These are phyloP conservation scores for Sphagnum tenellum DNA, from an alignment of 225 moss, liverwort and hornwort species.

Conservation along the genomic window DNA sequence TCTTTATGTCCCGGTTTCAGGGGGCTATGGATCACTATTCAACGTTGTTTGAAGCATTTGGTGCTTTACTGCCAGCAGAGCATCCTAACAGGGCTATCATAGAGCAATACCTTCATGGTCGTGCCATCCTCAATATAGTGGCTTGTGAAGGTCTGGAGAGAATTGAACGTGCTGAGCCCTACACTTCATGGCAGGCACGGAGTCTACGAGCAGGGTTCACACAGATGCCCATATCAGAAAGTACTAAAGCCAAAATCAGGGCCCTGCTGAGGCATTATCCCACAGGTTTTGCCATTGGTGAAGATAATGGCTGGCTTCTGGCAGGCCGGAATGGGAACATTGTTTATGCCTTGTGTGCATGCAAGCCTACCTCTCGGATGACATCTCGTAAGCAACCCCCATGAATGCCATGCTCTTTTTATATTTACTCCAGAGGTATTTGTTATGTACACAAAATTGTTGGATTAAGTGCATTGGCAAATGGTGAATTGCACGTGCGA, in stretches of 20 bases:
- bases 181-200: constrained; percentile 74
- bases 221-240: constrained; percentile 20
- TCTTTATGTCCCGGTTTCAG: constrained; percentile 69
- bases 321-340: constrained; percentile 59
- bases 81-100: constrained; percentile 28
- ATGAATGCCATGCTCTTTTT: too few relatives aligned
- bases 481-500: too few relatives aligned
- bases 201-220: constrained; percentile 78
- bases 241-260: constrained; percentile 1
- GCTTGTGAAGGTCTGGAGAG: constrained; percentile 84
- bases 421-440: too few relatives aligned
- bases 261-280: constrained; percentile 28
- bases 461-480: too few relatives aligned
- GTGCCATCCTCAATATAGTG: constrained; percentile 78
- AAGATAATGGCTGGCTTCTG: constrained; percentile 58
- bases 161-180: constrained; percentile 65
- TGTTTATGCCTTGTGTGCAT: constrained; percentile 40
- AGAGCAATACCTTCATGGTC: constrained; percentile 60
- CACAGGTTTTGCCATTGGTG: constrained; percentile 34
- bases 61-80: constrained; percentile 36
- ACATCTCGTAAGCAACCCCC: too few relatives aligned
- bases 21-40: constrained; percentile 57
- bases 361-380: constrained; percentile 20
- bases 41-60: constrained; percentile 38
- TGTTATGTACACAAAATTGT: too few relatives aligned